phyloP scores from a whole-genome alignment of 192 early-diverging fungal genomes.

The Oehlia diaphana region DNA sequence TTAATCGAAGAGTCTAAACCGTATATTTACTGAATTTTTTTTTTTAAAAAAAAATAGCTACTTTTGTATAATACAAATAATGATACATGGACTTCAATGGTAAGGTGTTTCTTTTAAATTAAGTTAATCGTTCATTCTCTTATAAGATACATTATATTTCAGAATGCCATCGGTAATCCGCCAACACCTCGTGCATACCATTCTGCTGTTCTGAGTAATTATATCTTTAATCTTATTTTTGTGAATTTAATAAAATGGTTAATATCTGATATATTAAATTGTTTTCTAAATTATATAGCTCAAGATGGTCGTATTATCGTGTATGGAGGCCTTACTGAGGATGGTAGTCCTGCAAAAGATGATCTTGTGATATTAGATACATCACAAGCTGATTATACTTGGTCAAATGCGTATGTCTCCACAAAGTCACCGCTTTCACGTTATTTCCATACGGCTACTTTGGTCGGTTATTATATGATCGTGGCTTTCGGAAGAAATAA shows the following conservation, averaged over 20 bases:
- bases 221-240: not conserved
- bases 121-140: not conserved
- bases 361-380: slow-evolving; percentile 10
- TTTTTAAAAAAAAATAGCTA: not conserved
- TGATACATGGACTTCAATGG: not conserved
- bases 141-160: not conserved
- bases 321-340: not conserved
- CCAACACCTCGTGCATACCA: not conserved
- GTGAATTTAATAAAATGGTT: not conserved
- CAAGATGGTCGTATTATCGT: slow-evolving; percentile 12
- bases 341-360: not conserved
- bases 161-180: not conserved
- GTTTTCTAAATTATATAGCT: not conserved
- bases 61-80: slow-evolving; percentile 9
- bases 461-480: slow-evolving; percentile 6
- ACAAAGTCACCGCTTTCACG: not conserved
- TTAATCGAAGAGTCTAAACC: no score
- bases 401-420: slow-evolving; percentile 8
- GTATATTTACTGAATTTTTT: not conserved
- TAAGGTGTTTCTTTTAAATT: not conserved
- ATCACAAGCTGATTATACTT: not conserved
- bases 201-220: slow-evolving; percentile 11
- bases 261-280: not conserved
- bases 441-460: slow-evolving; percentile 1
- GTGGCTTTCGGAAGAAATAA: not conserved